A percentile compares a stretch with the other conserved stretches of the same genome.
Conservation (phyloP, 2,329 filamentous ascomycete species). For the Chrysoporthe deuterocubensis region DNA sequence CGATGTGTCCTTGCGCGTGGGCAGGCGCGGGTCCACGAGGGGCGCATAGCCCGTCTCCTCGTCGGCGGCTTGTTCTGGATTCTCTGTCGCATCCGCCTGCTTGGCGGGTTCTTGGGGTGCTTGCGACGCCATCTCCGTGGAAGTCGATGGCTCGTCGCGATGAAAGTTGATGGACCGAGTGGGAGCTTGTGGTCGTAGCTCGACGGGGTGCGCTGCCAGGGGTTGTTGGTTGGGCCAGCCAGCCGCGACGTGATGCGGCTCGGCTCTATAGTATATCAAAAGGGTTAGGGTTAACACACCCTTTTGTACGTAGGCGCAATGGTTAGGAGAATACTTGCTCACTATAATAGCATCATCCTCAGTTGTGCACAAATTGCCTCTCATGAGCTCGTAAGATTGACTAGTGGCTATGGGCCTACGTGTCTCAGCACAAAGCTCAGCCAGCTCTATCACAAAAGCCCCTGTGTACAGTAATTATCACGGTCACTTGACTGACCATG, state of each 20-base stretch:
- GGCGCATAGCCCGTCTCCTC: constrained; percentile 20
- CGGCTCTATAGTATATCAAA: neutral
- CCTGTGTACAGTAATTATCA: neutral
- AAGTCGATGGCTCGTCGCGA: constrained; percentile 4
- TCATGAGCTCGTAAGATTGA: neutral
- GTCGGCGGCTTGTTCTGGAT: constrained; percentile 25
- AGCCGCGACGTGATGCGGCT: neutral
- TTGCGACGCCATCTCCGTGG: constrained; percentile 12
- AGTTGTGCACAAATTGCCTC: neutral
- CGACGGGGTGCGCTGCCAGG: neutral
- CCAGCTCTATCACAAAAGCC: too few species aligned
- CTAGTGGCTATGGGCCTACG: neutral
- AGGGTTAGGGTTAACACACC: neutral
- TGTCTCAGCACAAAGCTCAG: too few species aligned
- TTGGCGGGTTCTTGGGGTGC: constrained; percentile 32
- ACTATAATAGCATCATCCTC: neutral
- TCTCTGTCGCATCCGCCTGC: constrained; percentile 27
- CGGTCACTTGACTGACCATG: too few species aligned
- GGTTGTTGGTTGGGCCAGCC: neutral
- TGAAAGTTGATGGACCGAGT: neutral
- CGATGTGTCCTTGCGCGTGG: constrained; percentile 87
- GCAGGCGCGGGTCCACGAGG: constrained; percentile 52
- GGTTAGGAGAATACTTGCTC: neutral
- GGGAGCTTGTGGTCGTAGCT: neutral
- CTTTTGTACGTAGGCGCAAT: neutral